Percentiles rank a stretch among this genome's conserved stretches.
phyloP scores from a whole-genome alignment of 768 basidiomycete genomes.

The Mycena capillaripes region DNA sequence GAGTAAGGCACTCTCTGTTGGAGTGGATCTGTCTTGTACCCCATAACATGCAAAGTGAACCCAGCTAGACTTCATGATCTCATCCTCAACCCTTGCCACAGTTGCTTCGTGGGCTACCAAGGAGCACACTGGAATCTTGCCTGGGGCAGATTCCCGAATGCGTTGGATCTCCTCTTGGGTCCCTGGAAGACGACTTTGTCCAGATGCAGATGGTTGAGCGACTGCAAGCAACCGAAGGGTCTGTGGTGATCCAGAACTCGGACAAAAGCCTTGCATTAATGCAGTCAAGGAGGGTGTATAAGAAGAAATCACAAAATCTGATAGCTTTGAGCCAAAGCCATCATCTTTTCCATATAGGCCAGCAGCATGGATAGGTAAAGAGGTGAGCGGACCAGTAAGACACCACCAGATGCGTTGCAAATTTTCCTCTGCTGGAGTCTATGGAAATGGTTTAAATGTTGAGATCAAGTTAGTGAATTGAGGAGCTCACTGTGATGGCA shows the following conservation, averaged over 20 bases:
- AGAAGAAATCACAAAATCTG: neutral
- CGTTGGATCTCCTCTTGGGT: neutral
- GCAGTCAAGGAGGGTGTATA: neutral
- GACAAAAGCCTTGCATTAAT: neutral
- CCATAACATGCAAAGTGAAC: neutral
- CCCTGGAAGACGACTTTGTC: neutral
- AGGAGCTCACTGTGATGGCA: neutral
- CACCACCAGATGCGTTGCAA: neutral
- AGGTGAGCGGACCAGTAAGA: neutral
- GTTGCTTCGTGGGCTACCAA: neutral
- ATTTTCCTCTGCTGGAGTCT: neutral
- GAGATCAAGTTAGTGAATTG: neutral
- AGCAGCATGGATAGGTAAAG: neutral
- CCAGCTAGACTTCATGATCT: neutral
- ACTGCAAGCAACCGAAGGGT: neutral
- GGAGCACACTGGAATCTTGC: neutral
- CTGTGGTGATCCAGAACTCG: neutral
- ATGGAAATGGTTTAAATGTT: neutral
- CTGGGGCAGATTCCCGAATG: neutral
- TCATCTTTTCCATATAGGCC: neutral
- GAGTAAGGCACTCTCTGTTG: neutral
- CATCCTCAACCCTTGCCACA: neutral
- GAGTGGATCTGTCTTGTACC: neutral
- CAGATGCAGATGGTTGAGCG: neutral
- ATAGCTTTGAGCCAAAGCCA: neutral